Evolutionary conservation across 768 basidiomycete genomes (phyloP), one percentile per base, ranked within the genome.

Genomic region (Lentinula sp.): DNA sequence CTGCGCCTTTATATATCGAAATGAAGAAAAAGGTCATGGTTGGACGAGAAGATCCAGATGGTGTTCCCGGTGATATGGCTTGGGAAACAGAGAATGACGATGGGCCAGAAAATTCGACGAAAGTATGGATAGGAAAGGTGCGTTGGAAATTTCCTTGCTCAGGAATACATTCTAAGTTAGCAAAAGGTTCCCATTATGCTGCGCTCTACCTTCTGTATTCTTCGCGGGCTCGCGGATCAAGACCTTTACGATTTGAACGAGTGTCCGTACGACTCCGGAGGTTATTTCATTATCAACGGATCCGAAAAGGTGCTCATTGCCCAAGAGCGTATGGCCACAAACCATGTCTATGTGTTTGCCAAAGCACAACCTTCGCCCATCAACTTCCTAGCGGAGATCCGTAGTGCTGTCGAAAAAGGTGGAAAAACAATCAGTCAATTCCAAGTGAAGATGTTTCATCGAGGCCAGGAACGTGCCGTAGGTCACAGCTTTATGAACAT

Each of bases 271-370:
- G 97, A 99, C 74, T 94, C 95, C 42, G 97, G 97, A 73, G 97
- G 97, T 53, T 99, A 99, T 73, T 99, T 99, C 73, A 93, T 99
- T 70, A 98, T 99, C 77, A 98, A 98, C 67, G 97, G 97, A 12
- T 98, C 97, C 2, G 97, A 99, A 73, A 99, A 99, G 74, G 97
- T 99, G n/a, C 81, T 99, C 63, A 99, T 99, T 73, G 97, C 97
- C 1, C 97, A 99, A 73, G 97, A 99, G 73, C 87, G 97, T 57
- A 98, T 98, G 95, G 96, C 97, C 9, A 95, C 94, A 23, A 99
- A 99, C 76, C 95, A 97, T 69, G 97, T 99, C 65, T 99, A 98
- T 74, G 95, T 98, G 57, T 99, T 99, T 69, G 94, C 95, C 56
- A 99, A 98, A 75, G 93, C 93, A 0, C 93, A 96, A 66, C 95